Evolutionary conservation across 2,329 filamentous ascomycete species (phyloP), one percentile per base, ranked within the genome.

Genomic region (Arthrobotrys megalospora): DNA sequence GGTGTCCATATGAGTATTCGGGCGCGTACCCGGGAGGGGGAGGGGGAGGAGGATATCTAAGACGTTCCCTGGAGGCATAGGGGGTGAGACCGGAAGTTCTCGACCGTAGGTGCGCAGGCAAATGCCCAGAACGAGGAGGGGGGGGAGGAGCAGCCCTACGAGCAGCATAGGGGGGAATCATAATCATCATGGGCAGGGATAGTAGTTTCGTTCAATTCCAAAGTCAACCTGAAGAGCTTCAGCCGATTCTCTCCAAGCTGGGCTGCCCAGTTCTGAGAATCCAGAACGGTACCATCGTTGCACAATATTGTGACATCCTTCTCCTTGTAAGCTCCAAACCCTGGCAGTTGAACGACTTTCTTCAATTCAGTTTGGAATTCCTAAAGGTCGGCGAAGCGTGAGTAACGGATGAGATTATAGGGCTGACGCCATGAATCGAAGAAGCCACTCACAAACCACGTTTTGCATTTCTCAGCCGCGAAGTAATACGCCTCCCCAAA

Each of bases 391-490:
- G 5, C 16, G 24, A 66, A 50, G 10, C 5, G 55, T 41, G 11
- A 65, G 58, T 16, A 32, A 36, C 5, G 4, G n/a, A 36, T 11
- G 3, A 28, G 12, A 5, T 21, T 3, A 16, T 62, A 47, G 50
- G 4, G 16, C 8, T 1, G 1, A 63, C 19, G 11, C 16, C 7
- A 32, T 32, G 21, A 47, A 24, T 32, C 12, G 8, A 43, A 5
- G 3, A 53, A 34, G 10, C 16, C 24, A 73, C 69, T 66, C 41
- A 73, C 69, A 73, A 73, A 73, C 69, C 69, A 73, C 1, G 69
- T 73, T 66, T 73, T 58, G n/a, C 69, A 73, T 50, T 73, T 73
- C 12, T 73, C 69, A 34, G 60, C 60, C 10, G 52, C 36, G 12
- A 73, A 66, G 28, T 55, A 73, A 50, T 58, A 58, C 7, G 69